Conservation (phyloP, 1,284 basidiomycete genomes). For the Microbotryum lychnidis-dioicae region DNA sequence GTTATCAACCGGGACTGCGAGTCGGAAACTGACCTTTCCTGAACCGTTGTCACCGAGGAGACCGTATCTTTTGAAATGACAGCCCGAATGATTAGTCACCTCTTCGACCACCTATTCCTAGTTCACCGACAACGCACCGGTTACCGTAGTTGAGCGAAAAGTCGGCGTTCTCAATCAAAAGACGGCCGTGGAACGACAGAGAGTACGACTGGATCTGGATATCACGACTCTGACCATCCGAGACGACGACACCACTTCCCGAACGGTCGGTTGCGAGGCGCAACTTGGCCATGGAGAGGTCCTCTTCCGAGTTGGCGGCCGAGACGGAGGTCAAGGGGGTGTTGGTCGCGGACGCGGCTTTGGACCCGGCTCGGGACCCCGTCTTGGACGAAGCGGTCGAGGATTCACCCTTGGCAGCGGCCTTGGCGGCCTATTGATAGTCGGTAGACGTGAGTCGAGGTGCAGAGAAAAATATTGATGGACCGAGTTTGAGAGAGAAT, state of each 20-base stretch:
- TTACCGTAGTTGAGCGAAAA: conserved; percentile 95
- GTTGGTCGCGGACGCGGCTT: conserved; percentile 49
- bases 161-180: conserved; percentile 83
- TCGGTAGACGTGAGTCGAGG: neutral
- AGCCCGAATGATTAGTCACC: neutral
- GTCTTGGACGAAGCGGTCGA: conserved; percentile 49
- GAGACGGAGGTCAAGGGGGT: conserved; percentile 69
- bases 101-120: neutral
- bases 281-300: conserved; percentile 71
- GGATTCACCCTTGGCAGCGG: conserved; percentile 47
- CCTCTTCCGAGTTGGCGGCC: conserved; percentile 37
- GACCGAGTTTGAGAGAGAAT: neutral
- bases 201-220: conserved; percentile 96
- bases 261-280: conserved; percentile 81
- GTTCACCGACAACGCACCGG: conserved; percentile 46
- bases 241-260: conserved; percentile 82
- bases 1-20: neutral
- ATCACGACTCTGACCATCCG: conserved; percentile 85
- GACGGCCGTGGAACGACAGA: conserved; percentile 91
- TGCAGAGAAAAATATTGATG: neutral
- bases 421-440: conserved; percentile 61
- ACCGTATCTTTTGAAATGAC: conserved; percentile 54
- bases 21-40: conserved; percentile 64
- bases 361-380: conserved; percentile 49
- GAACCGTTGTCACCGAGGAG: conserved; percentile 94